Evolutionary conservation across 1,284 basidiomycete genomes (phyloP), one percentile per base, ranked within the genome.

Genomic region (Schizopora paradoxa): DNA sequence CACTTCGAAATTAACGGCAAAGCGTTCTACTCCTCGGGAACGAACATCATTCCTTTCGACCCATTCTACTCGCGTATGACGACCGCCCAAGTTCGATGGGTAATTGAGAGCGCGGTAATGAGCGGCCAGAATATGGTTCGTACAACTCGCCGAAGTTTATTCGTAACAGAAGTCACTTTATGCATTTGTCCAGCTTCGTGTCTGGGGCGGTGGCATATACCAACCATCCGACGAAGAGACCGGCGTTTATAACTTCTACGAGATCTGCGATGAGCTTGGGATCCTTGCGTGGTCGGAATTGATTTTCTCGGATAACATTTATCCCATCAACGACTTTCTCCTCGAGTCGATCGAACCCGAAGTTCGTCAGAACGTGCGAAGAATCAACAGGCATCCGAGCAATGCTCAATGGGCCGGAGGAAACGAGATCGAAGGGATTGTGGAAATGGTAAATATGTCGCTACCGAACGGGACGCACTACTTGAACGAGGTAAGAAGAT

Each of bases 251-350:
- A 68, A 75, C 51, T 75, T 82, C 51, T 77, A 79, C 57, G 68
- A 73, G 1, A 57, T 74, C 19, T 81, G 77, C 56, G 79, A 83
- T 56, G 76, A 80, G 55, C 64, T 80, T 0, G 79, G 80, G 5
- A 76, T 82, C 49, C 62, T 82, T 38, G 76, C 72, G 2, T 82
- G 80, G 80, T 77, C 76, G 2, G 80, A 83, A 55, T 69, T 78
- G 41, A 77, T 78, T 43, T 82, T 81, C 60, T 80, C 79, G 1
- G 77, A 79, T 50, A 65, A 74, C 1, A 54, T 77, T n/a, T 77
- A 74, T 53, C 74, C 79, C 0, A 69, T 76, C 55, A 73, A 81
- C 45, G 62, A 67, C 49, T 78, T 72, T 52, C 54, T 81, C 16
- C 55, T 82, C 11, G 68, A 72, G 39, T 70, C 71, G 4, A 63